Evolutionary conservation across 2,329 filamentous ascomycete species (phyloP).

Genomic region (Camillea tinctor): DNA sequence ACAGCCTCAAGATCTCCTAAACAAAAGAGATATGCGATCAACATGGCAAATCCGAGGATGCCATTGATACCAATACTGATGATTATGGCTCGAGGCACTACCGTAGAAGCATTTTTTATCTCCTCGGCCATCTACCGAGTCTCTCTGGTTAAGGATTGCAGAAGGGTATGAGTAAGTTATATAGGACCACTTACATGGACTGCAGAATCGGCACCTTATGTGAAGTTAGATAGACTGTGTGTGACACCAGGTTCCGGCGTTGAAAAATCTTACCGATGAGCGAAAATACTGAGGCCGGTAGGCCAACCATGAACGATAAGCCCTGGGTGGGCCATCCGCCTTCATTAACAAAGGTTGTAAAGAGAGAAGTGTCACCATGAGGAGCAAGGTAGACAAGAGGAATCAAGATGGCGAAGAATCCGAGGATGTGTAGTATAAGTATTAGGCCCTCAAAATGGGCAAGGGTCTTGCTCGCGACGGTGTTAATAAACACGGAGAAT

Average conservation of each 20-base stretch:
- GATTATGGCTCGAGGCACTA: slow-evolving; percentile 51
- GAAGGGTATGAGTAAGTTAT: too few species aligned
- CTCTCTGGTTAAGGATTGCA: too few species aligned
- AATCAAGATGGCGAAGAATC: slow-evolving; percentile 43
- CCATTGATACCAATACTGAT: slow-evolving; percentile 50
- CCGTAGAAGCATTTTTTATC: slow-evolving; percentile 45
- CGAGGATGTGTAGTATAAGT: slow-evolving; percentile 42
- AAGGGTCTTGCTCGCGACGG: slow-evolving; percentile 26
- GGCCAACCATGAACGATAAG: slow-evolving; percentile 18
- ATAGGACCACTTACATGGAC: slow-evolving; percentile 23
- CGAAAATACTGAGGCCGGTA: slow-evolving; percentile 19
- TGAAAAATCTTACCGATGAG: slow-evolving; percentile 19
- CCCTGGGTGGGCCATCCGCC: slow-evolving; percentile 24
- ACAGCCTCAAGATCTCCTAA: slow-evolving; percentile 47
- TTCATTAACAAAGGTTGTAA: slow-evolving; percentile 25
- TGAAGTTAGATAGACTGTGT: too few species aligned
- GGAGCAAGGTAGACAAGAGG: slow-evolving; percentile 34
- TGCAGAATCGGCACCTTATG: too few species aligned
- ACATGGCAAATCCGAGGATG: slow-evolving; percentile 52
- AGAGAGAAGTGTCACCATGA: slow-evolving; percentile 25
- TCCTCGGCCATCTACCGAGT: slow-evolving; percentile 49
- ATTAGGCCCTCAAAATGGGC: slow-evolving; percentile 41
- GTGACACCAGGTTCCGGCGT: too few species aligned
- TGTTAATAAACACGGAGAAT: slow-evolving; percentile 41
- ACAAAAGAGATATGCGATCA: slow-evolving; percentile 56